These are phyloP conservation scores for Pezicula radicicola DNA, from an alignment of 2,329 filamentous ascomycete genomes.

Conservation along the genomic window DNA sequence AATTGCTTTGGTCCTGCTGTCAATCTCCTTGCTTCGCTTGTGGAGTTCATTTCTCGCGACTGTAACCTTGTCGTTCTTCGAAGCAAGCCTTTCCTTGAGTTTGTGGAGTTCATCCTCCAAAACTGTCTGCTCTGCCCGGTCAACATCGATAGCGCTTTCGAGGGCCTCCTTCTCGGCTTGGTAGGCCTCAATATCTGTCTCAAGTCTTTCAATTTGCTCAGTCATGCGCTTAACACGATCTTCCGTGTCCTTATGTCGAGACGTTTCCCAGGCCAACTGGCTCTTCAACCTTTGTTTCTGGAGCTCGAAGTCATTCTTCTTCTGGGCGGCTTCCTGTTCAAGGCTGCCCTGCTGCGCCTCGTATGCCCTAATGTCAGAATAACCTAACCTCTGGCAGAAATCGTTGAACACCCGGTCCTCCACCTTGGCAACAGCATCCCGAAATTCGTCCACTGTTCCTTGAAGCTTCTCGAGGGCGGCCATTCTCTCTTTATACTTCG, in stretches of 20 bases:
- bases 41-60: constrained; percentile 77
- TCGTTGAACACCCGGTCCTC: constrained; percentile 83
- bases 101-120: constrained; percentile 70
- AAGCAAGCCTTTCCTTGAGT: constrained; percentile 63
- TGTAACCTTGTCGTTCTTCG: constrained; percentile 73
- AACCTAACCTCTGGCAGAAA: constrained; percentile 86
- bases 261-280: constrained; percentile 54
- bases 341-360: constrained; percentile 89
- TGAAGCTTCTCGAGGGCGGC: constrained; percentile 63
- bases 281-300: constrained; percentile 75
- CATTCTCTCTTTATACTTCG: constrained; percentile 73
- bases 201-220: constrained; percentile 61
- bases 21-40: constrained; percentile 81
- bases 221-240: constrained; percentile 68
- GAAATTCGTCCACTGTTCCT: constrained; percentile 50
- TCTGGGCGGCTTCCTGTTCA: constrained; percentile 85
- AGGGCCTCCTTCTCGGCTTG: constrained; percentile 71
- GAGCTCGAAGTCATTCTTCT: constrained; percentile 80
- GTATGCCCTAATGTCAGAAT: constrained; percentile 86
- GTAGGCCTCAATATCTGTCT: constrained; percentile 67
- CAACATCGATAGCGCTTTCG: constrained; percentile 66
- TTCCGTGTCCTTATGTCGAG: constrained; percentile 54
- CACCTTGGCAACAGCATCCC: constrained; percentile 69
- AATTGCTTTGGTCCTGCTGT: constrained; percentile 71
- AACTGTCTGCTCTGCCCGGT: constrained; percentile 74